Evolutionary conservation across 257 asterid species (phyloP).

Genomic region (Plantago elongata): DNA sequence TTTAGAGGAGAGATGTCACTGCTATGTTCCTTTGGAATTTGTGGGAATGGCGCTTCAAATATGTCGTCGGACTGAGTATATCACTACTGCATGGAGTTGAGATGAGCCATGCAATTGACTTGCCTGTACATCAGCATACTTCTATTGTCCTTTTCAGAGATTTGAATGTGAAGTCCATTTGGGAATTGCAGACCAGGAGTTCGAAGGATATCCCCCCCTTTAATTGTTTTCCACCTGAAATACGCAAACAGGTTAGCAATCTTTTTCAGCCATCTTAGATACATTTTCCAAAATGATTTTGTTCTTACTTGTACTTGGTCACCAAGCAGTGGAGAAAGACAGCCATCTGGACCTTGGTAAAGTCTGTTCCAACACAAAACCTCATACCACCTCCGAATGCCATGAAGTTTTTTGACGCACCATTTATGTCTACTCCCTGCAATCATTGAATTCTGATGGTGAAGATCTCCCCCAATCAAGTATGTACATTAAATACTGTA

Average conservation of each 20-base stretch:
- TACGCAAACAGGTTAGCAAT: conserved; percentile 18
- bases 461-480: background rate
- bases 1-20: conserved; percentile 14
- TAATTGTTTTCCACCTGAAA: conserved; percentile 54
- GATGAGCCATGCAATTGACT: conserved; percentile 15
- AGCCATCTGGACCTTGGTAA: conserved; percentile 87
- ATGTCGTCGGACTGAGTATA: conserved; percentile 2
- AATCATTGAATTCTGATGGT: conserved; percentile 11
- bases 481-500: background rate
- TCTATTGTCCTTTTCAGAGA: conserved; percentile 36
- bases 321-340: conserved; percentile 72
- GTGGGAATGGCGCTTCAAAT: background rate
- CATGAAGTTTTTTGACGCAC: conserved; percentile 88
- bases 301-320: conserved; percentile 74
- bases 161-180: conserved; percentile 53
- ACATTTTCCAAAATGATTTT: background rate
- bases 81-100: background rate
- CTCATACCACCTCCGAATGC: conserved; percentile 97
- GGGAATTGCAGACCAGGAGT: conserved; percentile 93
- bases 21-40: conserved; percentile 9
- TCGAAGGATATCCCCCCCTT: conserved; percentile 72
- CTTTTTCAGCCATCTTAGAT: background rate
- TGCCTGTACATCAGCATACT: conserved; percentile 3
- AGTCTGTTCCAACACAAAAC: conserved; percentile 88
- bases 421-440: conserved; percentile 66